These are phyloP conservation scores for Penicillium sp. DNA, from an alignment of 2,329 filamentous ascomycete species.

Conservation along the genomic window DNA sequence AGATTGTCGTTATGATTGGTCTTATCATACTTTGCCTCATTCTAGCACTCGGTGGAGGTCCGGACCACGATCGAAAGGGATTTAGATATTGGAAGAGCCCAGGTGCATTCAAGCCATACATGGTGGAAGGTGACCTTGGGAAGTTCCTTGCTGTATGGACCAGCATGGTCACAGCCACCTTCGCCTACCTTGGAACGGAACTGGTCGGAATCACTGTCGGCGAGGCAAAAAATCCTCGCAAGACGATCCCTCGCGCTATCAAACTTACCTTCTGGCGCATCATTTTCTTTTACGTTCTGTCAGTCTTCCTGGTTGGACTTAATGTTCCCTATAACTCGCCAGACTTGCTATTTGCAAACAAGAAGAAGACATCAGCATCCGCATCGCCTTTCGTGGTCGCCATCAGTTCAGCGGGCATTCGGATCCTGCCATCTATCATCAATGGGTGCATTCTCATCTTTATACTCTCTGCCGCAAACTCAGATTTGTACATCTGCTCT, in stretches of 20 bases:
- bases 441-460: not conserved
- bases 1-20: conserved; percentile 68
- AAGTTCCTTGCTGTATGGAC: conserved; percentile 69
- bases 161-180: conserved; percentile 75
- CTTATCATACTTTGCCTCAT: conserved; percentile 73
- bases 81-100: conserved; percentile 70
- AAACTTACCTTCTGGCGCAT: conserved; percentile 82
- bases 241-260: conserved; percentile 76
- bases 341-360: not conserved
- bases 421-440: not conserved
- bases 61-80: conserved; percentile 64
- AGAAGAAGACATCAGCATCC: no score
- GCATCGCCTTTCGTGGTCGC: conserved; percentile 1
- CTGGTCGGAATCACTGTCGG: conserved; percentile 78
- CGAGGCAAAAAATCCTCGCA: conserved; percentile 78
- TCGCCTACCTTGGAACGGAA: conserved; percentile 76
- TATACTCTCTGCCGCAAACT: not conserved
- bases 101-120: conserved; percentile 62
- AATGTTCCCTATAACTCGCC: no score
- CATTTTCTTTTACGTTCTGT: conserved; percentile 76
- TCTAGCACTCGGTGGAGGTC: conserved; percentile 68
- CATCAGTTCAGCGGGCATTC: not conserved
- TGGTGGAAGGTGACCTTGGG: conserved; percentile 50
- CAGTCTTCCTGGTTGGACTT: conserved; percentile 75
- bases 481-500: not conserved